phyloP scores from a whole-genome alignment of 2,329 filamentous ascomycete species.

The Lasiodiplodia sp. region DNA sequence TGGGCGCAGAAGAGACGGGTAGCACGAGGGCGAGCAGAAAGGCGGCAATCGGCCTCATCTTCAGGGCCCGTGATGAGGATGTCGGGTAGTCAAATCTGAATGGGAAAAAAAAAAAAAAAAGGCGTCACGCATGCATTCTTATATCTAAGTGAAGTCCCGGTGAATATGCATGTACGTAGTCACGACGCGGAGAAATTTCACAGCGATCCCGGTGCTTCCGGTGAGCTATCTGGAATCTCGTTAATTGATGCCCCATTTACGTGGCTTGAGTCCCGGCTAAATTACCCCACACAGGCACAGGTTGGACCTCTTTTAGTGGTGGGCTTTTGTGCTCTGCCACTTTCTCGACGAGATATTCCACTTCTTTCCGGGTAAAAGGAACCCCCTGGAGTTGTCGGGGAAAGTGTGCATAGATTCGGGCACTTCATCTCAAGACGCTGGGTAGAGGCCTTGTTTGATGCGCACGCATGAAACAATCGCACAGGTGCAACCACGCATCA shows the following conservation, averaged over 20 bases:
- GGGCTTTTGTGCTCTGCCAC: background rate
- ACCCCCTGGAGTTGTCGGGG: no score
- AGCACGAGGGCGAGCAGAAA: background rate
- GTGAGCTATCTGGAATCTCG: background rate
- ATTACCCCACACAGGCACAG: slow-evolving; percentile 1
- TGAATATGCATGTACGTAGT: background rate
- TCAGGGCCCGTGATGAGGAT: background rate
- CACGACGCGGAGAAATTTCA: background rate
- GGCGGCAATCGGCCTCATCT: background rate
- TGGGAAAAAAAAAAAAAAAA: background rate
- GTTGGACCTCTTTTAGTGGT: background rate
- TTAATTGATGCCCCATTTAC: background rate
- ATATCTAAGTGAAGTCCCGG: background rate
- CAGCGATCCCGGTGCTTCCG: background rate
- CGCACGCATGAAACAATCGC: background rate
- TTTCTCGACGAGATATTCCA: background rate
- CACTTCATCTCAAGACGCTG: background rate
- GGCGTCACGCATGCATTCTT: background rate
- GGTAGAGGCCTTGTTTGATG: background rate
- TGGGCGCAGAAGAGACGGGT: background rate
- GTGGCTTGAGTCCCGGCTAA: background rate
- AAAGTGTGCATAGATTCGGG: background rate
- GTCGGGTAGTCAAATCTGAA: background rate
- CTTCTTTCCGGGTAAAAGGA: background rate
- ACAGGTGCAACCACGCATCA: background rate